Base-by-base conservation (phyloP, 768 basidiomycete genomes). In the Mycena pura region DNA sequence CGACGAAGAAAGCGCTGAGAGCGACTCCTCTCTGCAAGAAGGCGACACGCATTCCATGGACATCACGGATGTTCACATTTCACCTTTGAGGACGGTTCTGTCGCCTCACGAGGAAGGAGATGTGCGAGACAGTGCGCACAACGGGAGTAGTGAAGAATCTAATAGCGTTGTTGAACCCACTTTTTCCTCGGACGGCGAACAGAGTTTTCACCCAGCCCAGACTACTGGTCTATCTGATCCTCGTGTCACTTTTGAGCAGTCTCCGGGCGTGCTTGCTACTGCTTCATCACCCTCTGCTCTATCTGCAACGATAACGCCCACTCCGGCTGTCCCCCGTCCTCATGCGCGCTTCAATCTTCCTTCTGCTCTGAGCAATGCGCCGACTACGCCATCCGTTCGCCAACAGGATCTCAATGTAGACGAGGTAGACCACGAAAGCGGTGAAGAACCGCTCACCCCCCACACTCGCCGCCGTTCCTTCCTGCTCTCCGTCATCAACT, bases 401-500 rank as follows among this genome's bases (percentile, higher is more conserved):
- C 39, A 39, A 19, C 47, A 40, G 27, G 22, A 2, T 25, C 39
- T 49, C 10, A 67, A 70, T 28, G 65, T 71, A 21, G 65, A 70
- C n/a, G 66, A 69, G 10, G 68, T 73, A 39, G 74, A 71, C 3
- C 78, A 76, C 15, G 69, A 69, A 19, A 52, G 62, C 13, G 74
- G 78, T 36, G 76, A 81, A 5, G 82, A 86, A 38, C 82, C 82
- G 3, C 72, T 87, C 40, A 94, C 92, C 2, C 92, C 91, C 3
- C 80, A 84, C 63, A 84, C 87, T 13, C 87, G 90, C 60, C 86
- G 91, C 38, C 86, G 87, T 15, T 93, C 91, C 1, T 94, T 95
- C 77, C 83, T 95, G 13, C 83, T 95, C 36, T 87, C 87, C 9
- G 89, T 95, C 8, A 90, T 95, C 70, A 90, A 93, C 69, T 92